phyloP scores from a whole-genome alignment of 495 filamentous ascomycete genomes.

The Xylaria flabelliformis region DNA sequence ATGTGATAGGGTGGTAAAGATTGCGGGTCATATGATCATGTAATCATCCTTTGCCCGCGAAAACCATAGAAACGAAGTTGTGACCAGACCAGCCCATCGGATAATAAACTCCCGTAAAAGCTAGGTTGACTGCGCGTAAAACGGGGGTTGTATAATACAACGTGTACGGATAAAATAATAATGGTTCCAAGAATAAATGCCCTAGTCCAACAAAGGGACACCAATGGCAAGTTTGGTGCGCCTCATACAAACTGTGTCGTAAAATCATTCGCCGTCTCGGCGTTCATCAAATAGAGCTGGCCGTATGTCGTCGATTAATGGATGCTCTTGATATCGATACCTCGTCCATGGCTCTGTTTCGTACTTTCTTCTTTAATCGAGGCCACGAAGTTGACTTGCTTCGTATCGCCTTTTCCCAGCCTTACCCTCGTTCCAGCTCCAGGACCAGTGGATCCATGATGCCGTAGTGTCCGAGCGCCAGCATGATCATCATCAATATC shows the following conservation, averaged over 20 bases:
- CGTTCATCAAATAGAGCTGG: slow-evolving; percentile 16
- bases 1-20: neutral
- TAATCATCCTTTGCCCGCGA: slow-evolving; percentile 23
- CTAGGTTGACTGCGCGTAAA: slow-evolving; percentile 4
- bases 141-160: slow-evolving; percentile 38
- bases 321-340: slow-evolving; percentile 28
- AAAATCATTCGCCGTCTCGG: slow-evolving; percentile 20
- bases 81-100: slow-evolving; percentile 20
- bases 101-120: neutral
- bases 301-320: neutral
- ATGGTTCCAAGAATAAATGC: slow-evolving; percentile 27
- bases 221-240: slow-evolving; percentile 15
- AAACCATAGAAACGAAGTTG: slow-evolving; percentile 20
- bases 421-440: slow-evolving; percentile 41
- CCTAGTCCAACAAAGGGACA: slow-evolving; percentile 32
- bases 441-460: slow-evolving; percentile 40
- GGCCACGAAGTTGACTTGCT: slow-evolving; percentile 55
- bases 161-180: slow-evolving; percentile 30
- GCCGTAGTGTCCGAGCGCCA: slow-evolving; percentile 44
- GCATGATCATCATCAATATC: slow-evolving; percentile 52
- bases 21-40: slow-evolving; percentile 1
- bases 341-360: slow-evolving; percentile 39
- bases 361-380: slow-evolving; percentile 44
- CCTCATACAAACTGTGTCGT: slow-evolving; percentile 16
- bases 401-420: slow-evolving; percentile 52